Evolutionary conservation across 2,329 filamentous ascomycete species (phyloP).

Genomic region (Nothophaeocryptopus gaeumannii): DNA sequence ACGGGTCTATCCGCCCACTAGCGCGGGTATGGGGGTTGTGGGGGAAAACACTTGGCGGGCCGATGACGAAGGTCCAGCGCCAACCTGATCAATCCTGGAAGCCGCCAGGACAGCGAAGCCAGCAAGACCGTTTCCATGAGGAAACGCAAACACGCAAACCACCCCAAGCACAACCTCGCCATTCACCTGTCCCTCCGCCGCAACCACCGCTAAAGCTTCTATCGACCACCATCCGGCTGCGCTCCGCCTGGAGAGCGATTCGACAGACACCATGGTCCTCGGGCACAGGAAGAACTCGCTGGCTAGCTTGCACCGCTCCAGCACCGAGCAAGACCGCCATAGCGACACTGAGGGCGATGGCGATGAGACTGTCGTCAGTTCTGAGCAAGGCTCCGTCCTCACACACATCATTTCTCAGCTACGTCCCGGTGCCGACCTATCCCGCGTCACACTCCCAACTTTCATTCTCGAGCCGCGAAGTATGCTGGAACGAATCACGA

Average conservation of each 20-base stretch:
- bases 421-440: constrained; percentile 90
- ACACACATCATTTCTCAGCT: constrained; percentile 97
- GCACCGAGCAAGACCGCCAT: constrained; percentile 41
- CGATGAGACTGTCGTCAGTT: constrained; percentile 74
- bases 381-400: constrained; percentile 94
- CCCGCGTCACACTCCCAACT: constrained; percentile 88
- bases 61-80: no score
- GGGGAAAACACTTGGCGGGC: no score
- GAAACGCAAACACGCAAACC: not conserved
- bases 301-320: constrained; percentile 41
- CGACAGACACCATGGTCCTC: constrained; percentile 43
- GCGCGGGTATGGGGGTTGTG: no score
- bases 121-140: not conserved
- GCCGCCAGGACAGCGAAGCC: no score
- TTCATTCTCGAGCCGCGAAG: constrained; percentile 97
- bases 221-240: constrained; percentile 2
- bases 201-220: not conserved
- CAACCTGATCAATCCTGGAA: no score
- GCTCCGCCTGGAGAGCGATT: not conserved
- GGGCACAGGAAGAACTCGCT: constrained; percentile 49
- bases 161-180: not conserved
- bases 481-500: constrained; percentile 98
- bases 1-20: no score
- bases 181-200: not conserved
- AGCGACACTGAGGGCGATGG: constrained; percentile 38